A percentile compares a stretch with the other conserved stretches of the same genome.
These are phyloP conservation scores for Mucor racemosus DNA, from an alignment of 371 early-diverging fungal genomes.

Conservation along the genomic window DNA sequence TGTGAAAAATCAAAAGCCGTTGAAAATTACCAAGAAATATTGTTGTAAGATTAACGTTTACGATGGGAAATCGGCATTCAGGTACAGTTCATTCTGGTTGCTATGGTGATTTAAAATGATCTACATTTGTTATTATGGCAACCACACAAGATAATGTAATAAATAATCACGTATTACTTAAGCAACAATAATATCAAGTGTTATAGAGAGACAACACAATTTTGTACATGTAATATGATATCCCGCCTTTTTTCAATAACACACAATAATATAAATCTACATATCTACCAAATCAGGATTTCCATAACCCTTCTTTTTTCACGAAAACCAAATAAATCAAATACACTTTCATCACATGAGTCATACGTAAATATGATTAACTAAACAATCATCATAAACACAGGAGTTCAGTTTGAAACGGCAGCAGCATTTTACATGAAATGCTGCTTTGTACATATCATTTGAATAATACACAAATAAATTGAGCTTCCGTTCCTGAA, in stretches of 20 bases:
- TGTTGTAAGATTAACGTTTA: neutral
- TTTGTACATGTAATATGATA: neutral
- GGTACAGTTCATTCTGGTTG: neutral
- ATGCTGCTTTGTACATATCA: neutral
- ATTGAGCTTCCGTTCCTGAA: conserved; percentile 1
- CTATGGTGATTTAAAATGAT: neutral
- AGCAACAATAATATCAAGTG: neutral
- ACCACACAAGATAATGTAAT: neutral
- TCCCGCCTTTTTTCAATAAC: neutral
- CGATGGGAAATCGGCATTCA: neutral
- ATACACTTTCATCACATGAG: conserved; percentile 7
- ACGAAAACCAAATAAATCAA: conserved; percentile 3
- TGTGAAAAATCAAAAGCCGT: neutral
- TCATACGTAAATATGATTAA: neutral
- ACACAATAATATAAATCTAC: neutral
- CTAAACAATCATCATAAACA: neutral
- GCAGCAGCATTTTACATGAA: neutral
- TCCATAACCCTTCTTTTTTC: neutral
- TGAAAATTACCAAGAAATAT: neutral
- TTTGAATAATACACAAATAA: neutral
- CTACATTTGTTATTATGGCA: neutral
- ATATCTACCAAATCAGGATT: neutral
- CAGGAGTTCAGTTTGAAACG: neutral
- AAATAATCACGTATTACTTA: neutral
- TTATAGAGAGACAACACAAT: neutral